phyloP scores from a whole-genome alignment of 2,329 filamentous ascomycete genomes.

The Colletotrichum siamense region DNA sequence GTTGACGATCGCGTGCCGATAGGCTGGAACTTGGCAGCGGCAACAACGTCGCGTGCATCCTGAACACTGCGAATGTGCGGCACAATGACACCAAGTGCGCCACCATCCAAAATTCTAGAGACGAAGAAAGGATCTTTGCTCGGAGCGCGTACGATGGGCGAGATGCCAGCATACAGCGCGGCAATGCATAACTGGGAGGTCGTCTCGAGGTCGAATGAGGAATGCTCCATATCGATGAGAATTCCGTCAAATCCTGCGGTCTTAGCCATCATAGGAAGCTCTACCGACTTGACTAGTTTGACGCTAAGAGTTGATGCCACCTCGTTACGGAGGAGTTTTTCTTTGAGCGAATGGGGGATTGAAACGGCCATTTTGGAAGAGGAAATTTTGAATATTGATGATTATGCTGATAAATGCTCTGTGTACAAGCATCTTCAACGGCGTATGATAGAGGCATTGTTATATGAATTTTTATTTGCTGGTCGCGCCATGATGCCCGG shows the following conservation, averaged over 20 bases:
- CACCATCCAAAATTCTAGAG: constrained; percentile 42
- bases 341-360: constrained; percentile 29
- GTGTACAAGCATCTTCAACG: neutral
- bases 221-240: constrained; percentile 52
- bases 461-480: neutral
- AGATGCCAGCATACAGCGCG: constrained; percentile 40
- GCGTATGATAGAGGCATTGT: neutral
- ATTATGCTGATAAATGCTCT: neutral
- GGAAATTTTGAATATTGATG: neutral
- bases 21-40: constrained; percentile 41
- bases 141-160: constrained; percentile 45
- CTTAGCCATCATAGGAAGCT: constrained; percentile 42
- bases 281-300: constrained; percentile 38
- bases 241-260: constrained; percentile 46
- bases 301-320: constrained; percentile 29
- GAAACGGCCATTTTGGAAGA: constrained; percentile 23
- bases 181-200: constrained; percentile 43
- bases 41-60: constrained; percentile 40
- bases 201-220: constrained; percentile 38
- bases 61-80: constrained; percentile 43
- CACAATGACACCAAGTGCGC: constrained; percentile 44
- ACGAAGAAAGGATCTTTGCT: constrained; percentile 43
- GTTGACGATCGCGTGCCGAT: constrained; percentile 39
- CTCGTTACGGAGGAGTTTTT: constrained; percentile 29
- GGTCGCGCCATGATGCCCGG: neutral